Base-by-base conservation (phyloP, 2,329 filamentous ascomycete species). In the Tolypocladium guangdongense region DNA sequence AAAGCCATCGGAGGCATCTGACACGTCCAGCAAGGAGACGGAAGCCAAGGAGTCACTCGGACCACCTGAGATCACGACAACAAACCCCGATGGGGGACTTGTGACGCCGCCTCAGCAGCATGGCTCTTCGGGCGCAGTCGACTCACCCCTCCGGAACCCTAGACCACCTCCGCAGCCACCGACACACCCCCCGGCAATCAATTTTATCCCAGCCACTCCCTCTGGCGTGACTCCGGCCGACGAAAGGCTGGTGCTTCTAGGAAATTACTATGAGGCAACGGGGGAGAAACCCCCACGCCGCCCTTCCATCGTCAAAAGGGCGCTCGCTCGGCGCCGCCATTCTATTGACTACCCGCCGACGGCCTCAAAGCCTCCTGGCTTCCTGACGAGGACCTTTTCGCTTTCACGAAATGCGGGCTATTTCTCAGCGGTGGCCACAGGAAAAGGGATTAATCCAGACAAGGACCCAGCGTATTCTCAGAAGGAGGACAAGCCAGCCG, bases 171-270 rank as follows among this genome's bases (percentile, higher is more conserved):
- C 81, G 22, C 69, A 74, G 56, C 79, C 77, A 7, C 78, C 78
- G 16, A 59, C 56, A 8, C 60, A 68, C 33, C 71, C 68, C 2
- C 69, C 69, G 4, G 63, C 64, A n/a, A 67, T 85, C 59, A 77
- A 81, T 53, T 81, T 85, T 55, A 84, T 82, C 36, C 81, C 81
- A 0, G 81, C 82, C 30, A 84, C 81, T 0, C 81, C 82, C 4
- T 83, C 80, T 2, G 81, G 78, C 2, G 62, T 78, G 45, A 83
- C 81, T 1, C 80, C 82, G 11, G 70, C 74, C 2, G 62, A 73
- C 2, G 80, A 83, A 57, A 77, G 74, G 60, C 70, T 76, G 53
- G 70, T 70, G 27, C 74, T 75, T 59, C 64, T 80, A 24, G 80
- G 80, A 1, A 81, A 79, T 56, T 79, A 77, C 50, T 77, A 77